Evolutionary conservation across 306 rosid genomes (phyloP), one percentile per base, ranked within the genome.

Genomic region (Vigna unguiculata): DNA sequence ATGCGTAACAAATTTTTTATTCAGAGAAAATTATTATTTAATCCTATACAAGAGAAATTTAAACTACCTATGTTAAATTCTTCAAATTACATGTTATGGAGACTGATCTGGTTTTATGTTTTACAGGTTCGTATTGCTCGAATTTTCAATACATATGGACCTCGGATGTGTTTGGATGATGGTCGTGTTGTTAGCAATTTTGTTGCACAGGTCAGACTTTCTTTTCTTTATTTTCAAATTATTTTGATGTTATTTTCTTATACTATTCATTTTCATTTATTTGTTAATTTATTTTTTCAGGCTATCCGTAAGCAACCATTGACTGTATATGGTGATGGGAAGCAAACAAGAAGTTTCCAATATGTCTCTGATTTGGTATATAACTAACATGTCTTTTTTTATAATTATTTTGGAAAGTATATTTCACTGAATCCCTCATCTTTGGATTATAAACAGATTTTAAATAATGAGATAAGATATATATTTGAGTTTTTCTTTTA

Each of bases 171-270:
- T 81, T 85, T 93, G 69, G 98, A 93, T 87, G 98, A 93, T 83
- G 98, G 98, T n/a, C 98, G 98, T 72, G 98, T 93, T n/a, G 98
- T 93, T 45, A 93, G 98, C 92, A 93, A 93, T 74, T 93, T 93
- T 80, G 97, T 93, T 85, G 98, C 98, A 48, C 98, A 93, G 97
- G 98, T 93, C 71, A 72, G 72, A 75, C 57, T 25, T 20, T 58
- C 47, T 55, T 74, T 30, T 63, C 47, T 48, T 38, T 66, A 8
- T 11, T n/a, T 62, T 76, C 51, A 22, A 5, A 6, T 51, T 59
- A 8, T 41, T 3, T 24, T 21, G 36, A 32, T 11, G 59, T 80
- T 62, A 48, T 14, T 9, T 34, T 64, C 74, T 66, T 45, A 48
- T 67, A 24, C 60, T 67, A 45, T 14, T 22, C 32, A 30, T 40